Conservation (phyloP, 768 basidiomycete genomes). For the Multifurca ochricompacta region DNA sequence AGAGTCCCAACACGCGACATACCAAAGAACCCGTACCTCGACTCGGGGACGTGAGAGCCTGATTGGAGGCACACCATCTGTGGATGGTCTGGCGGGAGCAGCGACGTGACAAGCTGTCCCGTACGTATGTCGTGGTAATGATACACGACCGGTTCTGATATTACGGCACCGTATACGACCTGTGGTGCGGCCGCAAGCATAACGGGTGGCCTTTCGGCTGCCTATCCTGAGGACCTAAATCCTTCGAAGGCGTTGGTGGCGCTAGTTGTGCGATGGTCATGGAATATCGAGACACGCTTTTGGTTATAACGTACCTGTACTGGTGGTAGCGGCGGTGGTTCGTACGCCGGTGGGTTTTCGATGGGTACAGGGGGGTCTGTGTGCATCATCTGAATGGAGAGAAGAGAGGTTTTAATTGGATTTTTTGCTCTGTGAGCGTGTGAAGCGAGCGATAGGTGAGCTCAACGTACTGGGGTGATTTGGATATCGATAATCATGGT, state of each 20-base stretch:
- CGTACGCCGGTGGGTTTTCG: conserved; percentile 14
- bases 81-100: conserved; percentile 70
- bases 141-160: conserved; percentile 21
- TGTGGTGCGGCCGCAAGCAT: background rate
- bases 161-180: background rate
- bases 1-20: conserved; percentile 22
- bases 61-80: conserved; percentile 81
- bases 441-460: background rate
- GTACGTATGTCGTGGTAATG: conserved; percentile 28
- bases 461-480: background rate
- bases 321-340: background rate
- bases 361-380: background rate
- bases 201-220: background rate
- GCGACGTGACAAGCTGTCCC: conserved; percentile 38
- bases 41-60: conserved; percentile 56
- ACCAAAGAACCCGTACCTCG: conserved; percentile 68
- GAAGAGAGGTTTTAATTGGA: no score
- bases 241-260: background rate
- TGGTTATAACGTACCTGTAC: background rate
- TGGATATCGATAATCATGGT: conserved; percentile 9
- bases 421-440: no score
- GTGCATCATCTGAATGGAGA: conserved; percentile 2
- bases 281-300: no score
- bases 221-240: background rate
- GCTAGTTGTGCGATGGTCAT: background rate